Conservation (phyloP, 2,329 filamentous ascomycete species). For the Gliomastix tumulicola region DNA sequence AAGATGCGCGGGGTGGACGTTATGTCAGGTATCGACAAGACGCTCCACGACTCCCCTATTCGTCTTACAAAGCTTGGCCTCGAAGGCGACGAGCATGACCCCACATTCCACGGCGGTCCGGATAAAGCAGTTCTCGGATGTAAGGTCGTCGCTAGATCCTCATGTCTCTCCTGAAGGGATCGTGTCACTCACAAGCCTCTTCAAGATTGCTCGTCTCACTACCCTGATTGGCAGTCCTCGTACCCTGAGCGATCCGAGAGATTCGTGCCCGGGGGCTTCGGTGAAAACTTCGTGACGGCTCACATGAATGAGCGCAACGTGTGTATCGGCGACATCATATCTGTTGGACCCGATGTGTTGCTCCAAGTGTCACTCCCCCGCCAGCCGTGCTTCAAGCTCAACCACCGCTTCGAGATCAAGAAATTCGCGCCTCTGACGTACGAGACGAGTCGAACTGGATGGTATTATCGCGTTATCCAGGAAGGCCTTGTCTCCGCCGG, state of each 20-base stretch:
- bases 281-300: constrained; percentile 55
- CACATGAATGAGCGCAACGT: constrained; percentile 57
- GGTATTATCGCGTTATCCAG: constrained; percentile 56
- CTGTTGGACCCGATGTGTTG: constrained; percentile 40
- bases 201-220: constrained; percentile 57
- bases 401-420: constrained; percentile 57
- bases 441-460: constrained; percentile 51
- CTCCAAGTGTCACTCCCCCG: constrained; percentile 56
- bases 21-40: constrained; percentile 51
- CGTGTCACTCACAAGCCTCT: too few species aligned
- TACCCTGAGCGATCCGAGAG: constrained; percentile 40
- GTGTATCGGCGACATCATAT: constrained; percentile 56
- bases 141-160: too few species aligned
- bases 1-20: constrained; percentile 42
- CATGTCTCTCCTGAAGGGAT: too few species aligned
- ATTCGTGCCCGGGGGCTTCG: constrained; percentile 54
- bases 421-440: constrained; percentile 54
- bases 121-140: constrained; percentile 59
- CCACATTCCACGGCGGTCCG: constrained; percentile 51
- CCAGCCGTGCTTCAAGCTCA: constrained; percentile 62
- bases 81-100: constrained; percentile 54
- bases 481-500: constrained; percentile 48
- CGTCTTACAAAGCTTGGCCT: constrained; percentile 42
- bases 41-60: constrained; percentile 31
- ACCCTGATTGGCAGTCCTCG: constrained; percentile 44